phyloP scores from a whole-genome alignment of 805 yeast species.

The Yarrowia sp. region DNA sequence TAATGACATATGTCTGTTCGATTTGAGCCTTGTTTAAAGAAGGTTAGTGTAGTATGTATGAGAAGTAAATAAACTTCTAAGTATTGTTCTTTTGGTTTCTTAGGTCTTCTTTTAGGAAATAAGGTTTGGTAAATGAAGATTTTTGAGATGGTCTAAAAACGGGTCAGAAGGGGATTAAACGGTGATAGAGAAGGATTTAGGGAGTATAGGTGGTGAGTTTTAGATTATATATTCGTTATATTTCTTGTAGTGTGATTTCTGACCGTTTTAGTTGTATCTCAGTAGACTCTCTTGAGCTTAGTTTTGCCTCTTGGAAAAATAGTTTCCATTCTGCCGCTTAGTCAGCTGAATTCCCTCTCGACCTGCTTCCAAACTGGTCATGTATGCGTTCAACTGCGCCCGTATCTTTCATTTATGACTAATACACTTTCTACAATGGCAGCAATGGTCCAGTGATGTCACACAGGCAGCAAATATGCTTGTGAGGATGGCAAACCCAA shows the following conservation, averaged over 20 bases:
- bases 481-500: not conserved
- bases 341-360: not conserved
- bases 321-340: no score
- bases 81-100: not conserved
- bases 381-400: not conserved
- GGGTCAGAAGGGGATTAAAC: not conserved
- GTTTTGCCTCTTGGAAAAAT: no score
- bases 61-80: not conserved
- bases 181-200: no score
- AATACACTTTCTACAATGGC: not conserved
- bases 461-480: constrained; percentile 16
- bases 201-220: no score
- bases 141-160: no score
- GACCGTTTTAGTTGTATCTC: no score
- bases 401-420: not conserved
- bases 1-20: no score
- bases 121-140: not conserved
- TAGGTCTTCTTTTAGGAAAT: not conserved
- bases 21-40: no score
- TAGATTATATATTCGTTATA: no score
- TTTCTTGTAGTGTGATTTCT: no score
- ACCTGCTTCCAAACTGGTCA: not conserved
- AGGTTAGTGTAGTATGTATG: not conserved
- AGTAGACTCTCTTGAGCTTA: no score
- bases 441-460: not conserved